Conservation (phyloP, 1,139 yeast species). For the Scheffersomyces segobiensis region DNA sequence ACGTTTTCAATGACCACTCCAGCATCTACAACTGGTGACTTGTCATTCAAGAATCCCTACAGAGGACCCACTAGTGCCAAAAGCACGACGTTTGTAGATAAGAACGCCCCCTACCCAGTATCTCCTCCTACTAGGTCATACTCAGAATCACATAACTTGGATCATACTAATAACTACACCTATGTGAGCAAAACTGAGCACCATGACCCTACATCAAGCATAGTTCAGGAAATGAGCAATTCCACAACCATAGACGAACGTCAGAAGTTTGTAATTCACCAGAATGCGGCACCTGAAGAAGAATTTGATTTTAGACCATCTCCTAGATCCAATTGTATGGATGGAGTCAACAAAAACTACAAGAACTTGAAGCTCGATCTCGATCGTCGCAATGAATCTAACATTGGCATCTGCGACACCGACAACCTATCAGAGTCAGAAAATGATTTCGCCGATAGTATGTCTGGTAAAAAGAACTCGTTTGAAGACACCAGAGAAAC, state of each 20-base stretch:
- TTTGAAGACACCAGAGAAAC: conserved; percentile 19
- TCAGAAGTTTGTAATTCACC: not conserved
- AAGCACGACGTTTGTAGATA: not conserved
- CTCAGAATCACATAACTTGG: not conserved
- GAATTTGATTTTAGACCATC: conserved; percentile 16
- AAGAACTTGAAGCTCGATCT: conserved; percentile 34
- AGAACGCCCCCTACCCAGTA: not conserved
- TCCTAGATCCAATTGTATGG: conserved; percentile 3
- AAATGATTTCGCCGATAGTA: conserved; percentile 10
- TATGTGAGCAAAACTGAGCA: not conserved
- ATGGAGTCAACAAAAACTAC: conserved; percentile 20
- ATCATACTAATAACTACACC: not conserved
- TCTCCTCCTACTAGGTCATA: not conserved
- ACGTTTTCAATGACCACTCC: conserved; percentile 6
- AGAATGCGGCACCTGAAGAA: conserved; percentile 5
- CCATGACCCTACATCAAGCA: not conserved
- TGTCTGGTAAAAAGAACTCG: conserved; percentile 11
- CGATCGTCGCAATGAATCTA: conserved; percentile 6
- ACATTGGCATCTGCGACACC: not conserved
- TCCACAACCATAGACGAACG: not conserved
- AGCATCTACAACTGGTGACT: not conserved
- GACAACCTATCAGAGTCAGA: conserved; percentile 10
- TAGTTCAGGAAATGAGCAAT: not conserved
- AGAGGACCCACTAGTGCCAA: not conserved
- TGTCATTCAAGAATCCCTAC: not conserved